A percentile compares a stretch with the other conserved stretches of the same genome.
These are phyloP conservation scores for Gossypium aridum DNA, from an alignment of 441 rosid species.

Conservation along the genomic window DNA sequence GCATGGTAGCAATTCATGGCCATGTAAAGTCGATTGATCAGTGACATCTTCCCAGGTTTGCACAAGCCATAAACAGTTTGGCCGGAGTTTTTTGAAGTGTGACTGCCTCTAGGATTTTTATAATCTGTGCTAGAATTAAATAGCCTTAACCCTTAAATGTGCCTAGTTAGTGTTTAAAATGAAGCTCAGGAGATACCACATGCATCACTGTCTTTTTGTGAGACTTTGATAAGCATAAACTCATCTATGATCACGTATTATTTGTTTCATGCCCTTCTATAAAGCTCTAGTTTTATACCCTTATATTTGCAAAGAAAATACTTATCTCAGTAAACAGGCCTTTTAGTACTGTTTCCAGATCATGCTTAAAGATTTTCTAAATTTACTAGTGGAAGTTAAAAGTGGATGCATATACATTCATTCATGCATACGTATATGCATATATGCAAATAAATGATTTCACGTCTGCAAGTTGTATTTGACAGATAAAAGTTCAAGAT, in stretches of 20 bases:
- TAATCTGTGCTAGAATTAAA: neutral
- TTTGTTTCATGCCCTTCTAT: neutral
- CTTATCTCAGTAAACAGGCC: neutral
- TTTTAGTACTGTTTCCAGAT: neutral
- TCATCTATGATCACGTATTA: neutral
- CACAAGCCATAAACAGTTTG: neutral
- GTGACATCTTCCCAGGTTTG: neutral
- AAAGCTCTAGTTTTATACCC: neutral
- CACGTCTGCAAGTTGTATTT: neutral
- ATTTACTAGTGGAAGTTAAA: neutral
- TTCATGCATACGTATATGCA: no score
- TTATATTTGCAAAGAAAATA: neutral
- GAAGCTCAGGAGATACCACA: neutral
- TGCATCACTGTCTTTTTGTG: neutral
- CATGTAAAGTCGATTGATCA: neutral
- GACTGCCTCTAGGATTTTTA: neutral
- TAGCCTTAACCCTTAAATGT: slow-evolving; percentile 3
- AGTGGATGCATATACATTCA: no score
- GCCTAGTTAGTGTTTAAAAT: neutral
- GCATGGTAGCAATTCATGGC: neutral
- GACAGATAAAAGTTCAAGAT: slow-evolving; percentile 40
- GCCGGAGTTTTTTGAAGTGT: neutral
- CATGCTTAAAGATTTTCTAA: neutral
- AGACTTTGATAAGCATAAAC: neutral
- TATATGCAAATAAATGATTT: no score